phyloP scores from a whole-genome alignment of 352 stramenopile genomes.

The Pythium volutum region DNA sequence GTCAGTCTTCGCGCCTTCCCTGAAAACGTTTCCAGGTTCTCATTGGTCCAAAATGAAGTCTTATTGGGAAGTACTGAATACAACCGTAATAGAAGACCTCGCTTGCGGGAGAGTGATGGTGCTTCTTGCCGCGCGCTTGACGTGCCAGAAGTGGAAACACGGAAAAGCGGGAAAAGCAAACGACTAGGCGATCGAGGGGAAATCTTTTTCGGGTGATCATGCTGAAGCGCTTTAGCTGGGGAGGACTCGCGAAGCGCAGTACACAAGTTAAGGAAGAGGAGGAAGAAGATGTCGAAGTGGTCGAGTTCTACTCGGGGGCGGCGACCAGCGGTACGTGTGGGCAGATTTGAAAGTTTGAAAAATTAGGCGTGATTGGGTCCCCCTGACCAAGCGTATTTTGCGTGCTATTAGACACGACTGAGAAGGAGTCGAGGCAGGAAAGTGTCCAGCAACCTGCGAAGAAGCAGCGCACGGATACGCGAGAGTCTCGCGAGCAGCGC shows the following conservation, averaged over 20 bases:
- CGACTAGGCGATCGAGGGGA: neutral
- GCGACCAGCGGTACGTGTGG: slow-evolving; percentile 4
- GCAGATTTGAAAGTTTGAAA: slow-evolving; percentile 20
- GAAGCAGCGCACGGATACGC: slow-evolving; percentile 12
- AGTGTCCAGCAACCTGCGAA: slow-evolving; percentile 6
- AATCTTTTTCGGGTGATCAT: neutral
- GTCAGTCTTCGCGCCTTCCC: slow-evolving; percentile 2
- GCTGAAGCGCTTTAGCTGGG: slow-evolving; percentile 19
- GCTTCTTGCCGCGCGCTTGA: neutral
- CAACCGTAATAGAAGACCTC: slow-evolving; percentile 17
- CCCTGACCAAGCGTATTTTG: neutral
- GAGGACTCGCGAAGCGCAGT: neutral
- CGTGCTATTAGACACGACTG: slow-evolving; percentile 10
- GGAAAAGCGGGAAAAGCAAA: neutral
- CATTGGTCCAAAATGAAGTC: slow-evolving; percentile 12
- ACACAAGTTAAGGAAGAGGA: slow-evolving; percentile 6
- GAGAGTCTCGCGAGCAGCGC: neutral
- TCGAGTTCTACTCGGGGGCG: slow-evolving; percentile 24
- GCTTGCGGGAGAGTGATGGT: slow-evolving; percentile 35
- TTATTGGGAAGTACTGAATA: slow-evolving; percentile 10
- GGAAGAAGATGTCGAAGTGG: slow-evolving; percentile 21
- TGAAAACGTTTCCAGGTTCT: neutral
- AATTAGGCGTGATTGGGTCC: neutral
- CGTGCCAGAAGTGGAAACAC: too few relatives aligned
- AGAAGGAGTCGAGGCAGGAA: slow-evolving; percentile 4